Base-by-base conservation (phyloP, 805 yeast genomes). In the Kuraishia piskuri region DNA sequence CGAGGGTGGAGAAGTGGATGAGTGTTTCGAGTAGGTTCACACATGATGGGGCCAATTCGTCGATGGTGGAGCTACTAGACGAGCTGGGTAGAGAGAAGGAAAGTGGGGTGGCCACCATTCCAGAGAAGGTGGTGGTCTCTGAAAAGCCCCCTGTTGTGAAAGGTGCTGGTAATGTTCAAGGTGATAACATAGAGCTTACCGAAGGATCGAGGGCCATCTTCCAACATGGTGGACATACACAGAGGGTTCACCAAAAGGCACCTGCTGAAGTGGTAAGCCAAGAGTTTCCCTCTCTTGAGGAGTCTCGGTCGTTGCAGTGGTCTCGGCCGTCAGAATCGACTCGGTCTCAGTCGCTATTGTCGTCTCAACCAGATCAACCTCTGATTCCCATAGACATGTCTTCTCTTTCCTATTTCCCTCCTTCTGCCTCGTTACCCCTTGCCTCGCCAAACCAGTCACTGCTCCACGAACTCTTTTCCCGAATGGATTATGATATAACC, bases 41-140 rank as follows among this genome's bases (percentile, higher is more conserved):
- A n/a, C 68, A 78, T 55, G 74, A 71, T 26, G 84, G 84, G 19
- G 84, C 82, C 47, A 68, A 74, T n/a, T 75, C 76, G 55, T 83
- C 84, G 14, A 78, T 80, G 68, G 68, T 80, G 54, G 75, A 74
- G 44, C 66, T 82, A 48, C 63, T 76, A 54, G 78, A 81, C 57
- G 83, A 82, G 62, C 71, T 80, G 53, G 83, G 78, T 9, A 72
- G 73, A 51, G 82, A 79, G 57, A 74, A 68, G 51, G 74, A 31
- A 22, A 45, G 21, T 40, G 40, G 36, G 22, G 26, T 20, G 7
- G 36, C 14, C 25, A n/a, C 22, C 5, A 19, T 20, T 17, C 51
- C 46, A 25, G n/a, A 26, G 20, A n/a, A n/a, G 31, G 45, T 45
- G 20, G 9, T 7, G 46, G 26, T 44, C 9, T 31, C n/a, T n/a